Evolutionary conservation across 192 early-diverging fungal species (phyloP), one percentile per base, ranked within the genome.

Genomic region (Umbelopsis vinacea): DNA sequence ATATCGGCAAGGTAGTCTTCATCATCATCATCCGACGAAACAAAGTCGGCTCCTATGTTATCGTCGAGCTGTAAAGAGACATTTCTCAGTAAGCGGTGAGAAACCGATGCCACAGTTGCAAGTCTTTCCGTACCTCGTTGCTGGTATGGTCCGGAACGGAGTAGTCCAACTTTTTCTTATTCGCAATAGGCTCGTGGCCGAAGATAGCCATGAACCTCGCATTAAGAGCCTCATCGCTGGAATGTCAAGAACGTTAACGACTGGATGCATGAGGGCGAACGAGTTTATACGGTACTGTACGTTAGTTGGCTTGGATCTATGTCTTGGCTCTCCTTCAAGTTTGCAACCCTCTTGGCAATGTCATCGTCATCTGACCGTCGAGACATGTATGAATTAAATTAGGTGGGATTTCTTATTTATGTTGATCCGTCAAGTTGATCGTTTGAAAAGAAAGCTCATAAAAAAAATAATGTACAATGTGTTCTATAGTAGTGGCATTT

Each of bases 381-480:
- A 37, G 57, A 12, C 57, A 63, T 63, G 10, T 17, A 37, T 37
- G 3, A 37, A 14, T 7, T 4, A 3, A 33, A 37, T 63, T 63
- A 17, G 33, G 17, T 63, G 15, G n/a, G 19, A 29, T 29, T 50
- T 15, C n/a, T 6, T 8, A 26, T 37, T 38, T 63, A 63, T 37
- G 14, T 63, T 7, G 17, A 50, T 50, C 48, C 7, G 48, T 50
- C 0, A 19, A 37, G 19, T 29, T n/a, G 7, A 37, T 37, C 33
- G 57, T n/a, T 22, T 63, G 33, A 37, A 17, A 37, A 19, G 33
- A 35, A n/a, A 35, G 57, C 35, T 57, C 17, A 17, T 35, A 12
- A 63, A 37, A 37, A 63, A 37, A 63, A 63, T 63, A 37, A n/a
- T 29, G 26, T 63, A 63, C 57, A 63, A 63, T 63, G 23, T 10